phyloP scores from a whole-genome alignment of 495 filamentous ascomycete species.

The Baudoinia panamericana region DNA sequence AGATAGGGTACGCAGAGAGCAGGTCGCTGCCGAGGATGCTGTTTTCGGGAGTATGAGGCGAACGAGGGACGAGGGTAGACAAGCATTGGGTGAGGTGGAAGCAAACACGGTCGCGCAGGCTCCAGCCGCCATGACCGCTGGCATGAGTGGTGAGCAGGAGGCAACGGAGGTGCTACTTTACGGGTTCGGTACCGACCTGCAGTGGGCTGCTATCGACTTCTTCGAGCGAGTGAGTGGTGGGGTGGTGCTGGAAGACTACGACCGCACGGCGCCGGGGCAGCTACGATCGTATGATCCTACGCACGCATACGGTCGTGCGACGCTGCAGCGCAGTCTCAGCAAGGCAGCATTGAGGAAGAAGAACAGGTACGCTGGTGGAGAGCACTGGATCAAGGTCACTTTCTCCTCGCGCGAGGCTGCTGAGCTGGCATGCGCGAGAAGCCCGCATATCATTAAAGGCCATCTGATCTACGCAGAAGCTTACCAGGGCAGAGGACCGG shows the following conservation, averaged over 20 bases:
- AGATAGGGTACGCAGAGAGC: conserved; percentile 5
- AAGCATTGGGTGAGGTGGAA: conserved; percentile 13
- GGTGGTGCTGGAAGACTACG: conserved; percentile 80
- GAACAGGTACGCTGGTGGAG: conserved; percentile 60
- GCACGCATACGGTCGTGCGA: conserved; percentile 14
- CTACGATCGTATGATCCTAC: conserved; percentile 38
- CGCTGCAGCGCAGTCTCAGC: conserved; percentile 47
- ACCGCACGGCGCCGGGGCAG: conserved; percentile 53
- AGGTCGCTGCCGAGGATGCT: conserved; percentile 13
- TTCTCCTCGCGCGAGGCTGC: conserved; percentile 73
- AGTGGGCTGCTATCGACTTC: conserved; percentile 75
- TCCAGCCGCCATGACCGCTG: not conserved
- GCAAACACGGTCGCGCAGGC: conserved; percentile 26
- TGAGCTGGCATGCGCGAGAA: conserved; percentile 58
- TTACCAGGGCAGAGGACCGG: conserved; percentile 58
- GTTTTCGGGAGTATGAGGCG: conserved; percentile 20
- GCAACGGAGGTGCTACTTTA: conserved; percentile 74
- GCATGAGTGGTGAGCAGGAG: conserved; percentile 30
- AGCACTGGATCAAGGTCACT: conserved; percentile 86
- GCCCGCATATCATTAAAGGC: conserved; percentile 64
- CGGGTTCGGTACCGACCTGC: conserved; percentile 59
- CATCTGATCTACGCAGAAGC: conserved; percentile 65
- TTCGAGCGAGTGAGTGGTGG: conserved; percentile 64
- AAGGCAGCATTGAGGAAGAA: conserved; percentile 59
- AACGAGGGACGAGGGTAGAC: conserved; percentile 7